These are phyloP conservation scores for Acanthamoeba royreba DNA, from an alignment of 208 protist species.

Conservation along the genomic window DNA sequence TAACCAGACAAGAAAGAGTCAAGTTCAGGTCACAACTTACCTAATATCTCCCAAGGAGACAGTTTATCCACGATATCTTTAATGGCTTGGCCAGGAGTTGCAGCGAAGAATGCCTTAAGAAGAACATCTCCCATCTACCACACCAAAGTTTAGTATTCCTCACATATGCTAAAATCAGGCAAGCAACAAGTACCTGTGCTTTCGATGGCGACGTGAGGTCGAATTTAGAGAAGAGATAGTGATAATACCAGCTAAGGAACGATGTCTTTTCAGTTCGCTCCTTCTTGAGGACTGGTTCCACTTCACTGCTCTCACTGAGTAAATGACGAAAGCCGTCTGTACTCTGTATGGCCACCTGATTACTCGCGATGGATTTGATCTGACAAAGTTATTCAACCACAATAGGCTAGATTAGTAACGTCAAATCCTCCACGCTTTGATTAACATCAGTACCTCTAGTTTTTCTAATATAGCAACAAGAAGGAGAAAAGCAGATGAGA, in stretches of 20 bases:
- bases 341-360: neutral
- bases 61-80: neutral
- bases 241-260: neutral
- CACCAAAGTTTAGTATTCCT: neutral
- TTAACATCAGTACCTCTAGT: neutral
- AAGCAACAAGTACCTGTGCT: neutral
- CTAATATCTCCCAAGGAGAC: neutral
- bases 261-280: neutral
- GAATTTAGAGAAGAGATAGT: neutral
- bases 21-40: neutral
- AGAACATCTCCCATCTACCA: neutral
- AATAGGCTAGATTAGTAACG: too few relatives aligned
- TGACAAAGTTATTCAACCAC: too few relatives aligned
- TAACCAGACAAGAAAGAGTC: neutral
- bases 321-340: neutral
- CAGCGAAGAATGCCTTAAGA: neutral
- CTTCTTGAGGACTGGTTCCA: neutral
- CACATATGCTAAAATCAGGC: neutral
- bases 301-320: neutral
- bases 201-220: neutral
- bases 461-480: neutral
- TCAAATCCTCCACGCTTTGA: neutral
- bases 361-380: neutral
- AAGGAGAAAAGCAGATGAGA: neutral
- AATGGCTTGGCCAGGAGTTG: neutral